Evolutionary conservation across 164 flowering plant genomes (phyloP), one percentile per base, ranked within the genome.

Genomic region (Paratinospora sagittata): DNA sequence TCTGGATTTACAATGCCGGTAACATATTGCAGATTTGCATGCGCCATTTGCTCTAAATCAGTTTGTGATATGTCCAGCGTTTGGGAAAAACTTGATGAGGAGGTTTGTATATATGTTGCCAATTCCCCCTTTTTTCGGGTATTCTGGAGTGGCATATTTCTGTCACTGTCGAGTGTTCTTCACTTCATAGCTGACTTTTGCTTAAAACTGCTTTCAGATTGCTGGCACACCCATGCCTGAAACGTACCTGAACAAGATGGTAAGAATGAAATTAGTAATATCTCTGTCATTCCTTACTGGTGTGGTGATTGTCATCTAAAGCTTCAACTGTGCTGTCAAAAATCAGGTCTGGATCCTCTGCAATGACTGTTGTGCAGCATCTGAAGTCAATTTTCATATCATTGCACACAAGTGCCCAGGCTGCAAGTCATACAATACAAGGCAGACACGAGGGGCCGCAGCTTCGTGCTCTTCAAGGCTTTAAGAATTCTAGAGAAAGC

Each of bases 41-140:
- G 97, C 75, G 95, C 97, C 3, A 85, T 93, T 57, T 93, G 98
- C 82, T 90, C 88, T 9, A 89, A 81, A 72, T 93, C 98, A 14
- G 79, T 88, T 43, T 81, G 91, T 66, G 90, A 90, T 58, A 86
- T 93, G 95, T 82, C 95, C n/a, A 63, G 19, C 23, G 71, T 84
- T 41, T 93, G 97, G 97, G 74, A 71, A 74, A 84, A 78, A 79
- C 83, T 90, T 27, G 98, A 91, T 78, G 71, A 86, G 67, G 89
- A 87, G 93, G 97, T 92, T 84, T 26, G 37, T 34, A 45, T 1
- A 60, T 30, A 39, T 3, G 6, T 30, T 49, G n/a, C 27, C 12
- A 65, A 71, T 62, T 45, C 21, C 11, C 10, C 8, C n/a, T n/a
- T n/a, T n/a, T n/a, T n/a, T 47, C 13, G 3, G 3, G 3, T 49